These are phyloP conservation scores for Triticum monococcum DNA, from an alignment of 176 grass and related monocot species.

Conservation along the genomic window DNA sequence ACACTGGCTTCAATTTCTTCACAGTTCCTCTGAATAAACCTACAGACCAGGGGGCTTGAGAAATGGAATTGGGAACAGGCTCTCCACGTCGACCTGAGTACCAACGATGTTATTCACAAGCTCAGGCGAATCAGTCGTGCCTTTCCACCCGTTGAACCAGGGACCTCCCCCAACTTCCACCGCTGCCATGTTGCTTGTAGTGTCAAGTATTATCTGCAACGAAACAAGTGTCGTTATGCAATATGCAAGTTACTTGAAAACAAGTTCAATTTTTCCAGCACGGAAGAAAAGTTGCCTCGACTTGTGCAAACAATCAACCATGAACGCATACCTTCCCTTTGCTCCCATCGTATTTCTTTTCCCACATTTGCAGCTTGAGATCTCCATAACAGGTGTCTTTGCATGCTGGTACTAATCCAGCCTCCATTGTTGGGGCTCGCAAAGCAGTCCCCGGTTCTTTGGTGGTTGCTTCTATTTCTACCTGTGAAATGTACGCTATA, in stretches of 20 bases:
- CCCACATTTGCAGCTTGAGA: conserved; percentile 77
- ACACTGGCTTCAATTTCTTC: neutral
- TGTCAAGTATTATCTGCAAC: conserved; percentile 74
- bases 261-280: neutral
- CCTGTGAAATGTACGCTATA: conserved; percentile 34
- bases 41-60: conserved; percentile 87
- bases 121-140: conserved; percentile 44
- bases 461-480: conserved; percentile 77
- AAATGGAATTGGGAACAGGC: conserved; percentile 59
- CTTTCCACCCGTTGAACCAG: conserved; percentile 87
- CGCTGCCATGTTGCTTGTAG: conserved; percentile 81
- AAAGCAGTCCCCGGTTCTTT: conserved; percentile 64
- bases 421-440: conserved; percentile 79
- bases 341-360: conserved; percentile 56
- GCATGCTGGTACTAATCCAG: conserved; percentile 78
- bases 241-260: neutral
- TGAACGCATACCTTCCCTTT: conserved; percentile 63
- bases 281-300: neutral
- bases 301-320: neutral
- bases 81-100: conserved; percentile 60
- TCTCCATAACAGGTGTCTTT: conserved; percentile 93
- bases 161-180: conserved; percentile 88
- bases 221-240: neutral
- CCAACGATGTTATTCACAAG: conserved; percentile 47
- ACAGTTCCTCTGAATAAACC: neutral